These are phyloP conservation scores for Vaccinium corymbosum DNA, from an alignment of 148 eudicot species.

Conservation along the genomic window DNA sequence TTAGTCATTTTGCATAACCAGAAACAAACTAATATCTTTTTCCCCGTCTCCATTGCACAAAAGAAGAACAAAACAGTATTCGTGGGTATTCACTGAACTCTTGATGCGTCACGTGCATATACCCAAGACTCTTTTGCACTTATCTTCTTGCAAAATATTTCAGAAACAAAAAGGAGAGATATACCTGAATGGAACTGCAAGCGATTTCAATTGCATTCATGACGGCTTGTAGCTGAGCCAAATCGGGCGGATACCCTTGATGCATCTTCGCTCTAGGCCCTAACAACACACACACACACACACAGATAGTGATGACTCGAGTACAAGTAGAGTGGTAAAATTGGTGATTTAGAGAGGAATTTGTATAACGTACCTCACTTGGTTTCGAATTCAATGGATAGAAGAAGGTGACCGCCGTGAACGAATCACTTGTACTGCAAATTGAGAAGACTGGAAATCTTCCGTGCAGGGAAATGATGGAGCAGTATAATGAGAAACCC, in stretches of 20 bases:
- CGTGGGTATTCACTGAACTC: background rate
- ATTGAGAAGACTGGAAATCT: background rate
- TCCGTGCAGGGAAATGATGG: background rate
- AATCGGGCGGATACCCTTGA: slow-evolving; percentile 35
- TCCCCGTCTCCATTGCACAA: background rate
- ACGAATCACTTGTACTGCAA: background rate
- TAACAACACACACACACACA: background rate
- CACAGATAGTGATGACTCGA: background rate
- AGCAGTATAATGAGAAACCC: background rate
- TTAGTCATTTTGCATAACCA: too few relatives aligned
- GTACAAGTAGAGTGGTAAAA: background rate
- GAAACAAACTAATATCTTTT: background rate
- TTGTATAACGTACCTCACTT: background rate
- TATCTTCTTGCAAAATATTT: background rate
- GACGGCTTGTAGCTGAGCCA: slow-evolving; percentile 72
- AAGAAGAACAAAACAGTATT: background rate
- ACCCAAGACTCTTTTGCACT: background rate
- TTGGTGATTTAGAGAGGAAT: background rate
- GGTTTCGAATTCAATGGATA: background rate
- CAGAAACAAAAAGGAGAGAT: background rate
- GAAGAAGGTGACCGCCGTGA: background rate
- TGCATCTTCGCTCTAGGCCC: slow-evolving; percentile 20
- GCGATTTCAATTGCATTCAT: slow-evolving; percentile 80
- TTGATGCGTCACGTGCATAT: background rate
- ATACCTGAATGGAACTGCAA: slow-evolving; percentile 95